A percentile compares a stretch with the other conserved stretches of the same genome.
These are phyloP conservation scores for Ophiostoma tasmaniense DNA, from an alignment of 2,329 filamentous ascomycete genomes.

Conservation along the genomic window DNA sequence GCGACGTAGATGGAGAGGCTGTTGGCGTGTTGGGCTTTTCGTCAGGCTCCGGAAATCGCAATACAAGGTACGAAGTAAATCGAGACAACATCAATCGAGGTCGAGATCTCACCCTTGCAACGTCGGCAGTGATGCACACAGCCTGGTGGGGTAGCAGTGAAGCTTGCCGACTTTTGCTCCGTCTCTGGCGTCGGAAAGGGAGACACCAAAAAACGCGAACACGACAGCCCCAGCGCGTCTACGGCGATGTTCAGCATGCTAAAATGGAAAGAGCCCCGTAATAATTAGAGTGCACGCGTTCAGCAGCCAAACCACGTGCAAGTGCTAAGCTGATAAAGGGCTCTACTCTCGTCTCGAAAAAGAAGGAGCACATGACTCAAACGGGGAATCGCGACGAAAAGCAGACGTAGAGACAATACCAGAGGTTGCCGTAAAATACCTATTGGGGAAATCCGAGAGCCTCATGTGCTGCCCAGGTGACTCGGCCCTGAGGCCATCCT, in stretches of 20 bases:
- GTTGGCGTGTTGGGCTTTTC: not conserved
- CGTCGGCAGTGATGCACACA: not conserved
- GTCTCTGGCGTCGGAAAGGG: not conserved
- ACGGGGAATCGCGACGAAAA: not conserved
- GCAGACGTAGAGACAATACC: not conserved
- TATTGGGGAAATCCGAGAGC: not conserved
- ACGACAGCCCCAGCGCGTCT: not conserved
- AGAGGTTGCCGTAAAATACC: not conserved
- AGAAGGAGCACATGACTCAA: not conserved
- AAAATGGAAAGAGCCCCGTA: not conserved
- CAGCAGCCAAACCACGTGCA: not conserved
- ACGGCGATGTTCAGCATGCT: not conserved
- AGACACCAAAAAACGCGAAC: not conserved
- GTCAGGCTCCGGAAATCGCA: not conserved
- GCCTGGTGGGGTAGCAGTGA: not conserved
- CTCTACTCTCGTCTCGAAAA: too few relatives aligned
- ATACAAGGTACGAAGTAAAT: not conserved
- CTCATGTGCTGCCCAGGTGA: not conserved
- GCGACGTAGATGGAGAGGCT: slow-evolving; percentile 17
- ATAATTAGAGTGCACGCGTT: not conserved
- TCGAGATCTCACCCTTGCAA: not conserved
- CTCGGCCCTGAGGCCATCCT: not conserved
- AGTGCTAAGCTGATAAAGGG: not conserved
- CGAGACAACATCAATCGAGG: not conserved
- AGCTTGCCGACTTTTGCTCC: not conserved